phyloP scores from a whole-genome alignment of 2,329 filamentous ascomycete genomes.

The Colletotrichum sp. region DNA sequence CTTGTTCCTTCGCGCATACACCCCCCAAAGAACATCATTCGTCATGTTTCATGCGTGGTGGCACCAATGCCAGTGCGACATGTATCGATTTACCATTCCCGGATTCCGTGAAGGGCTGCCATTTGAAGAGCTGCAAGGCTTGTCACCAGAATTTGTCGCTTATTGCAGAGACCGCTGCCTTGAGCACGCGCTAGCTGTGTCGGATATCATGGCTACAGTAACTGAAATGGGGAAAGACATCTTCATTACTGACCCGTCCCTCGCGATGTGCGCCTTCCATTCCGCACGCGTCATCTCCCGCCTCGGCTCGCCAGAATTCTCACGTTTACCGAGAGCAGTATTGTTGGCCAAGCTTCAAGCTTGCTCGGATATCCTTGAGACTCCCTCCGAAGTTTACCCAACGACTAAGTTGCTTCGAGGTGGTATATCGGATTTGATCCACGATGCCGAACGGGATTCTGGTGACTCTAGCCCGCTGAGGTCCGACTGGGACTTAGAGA shows the following conservation, averaged over 20 bases:
- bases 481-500: conserved; percentile 6
- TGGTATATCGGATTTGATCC: conserved; percentile 7
- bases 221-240: conserved; percentile 1
- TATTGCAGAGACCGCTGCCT: conserved; percentile 9
- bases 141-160: background rate
- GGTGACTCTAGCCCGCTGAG: background rate
- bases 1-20: conserved; percentile 25
- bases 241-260: conserved; percentile 8
- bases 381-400: conserved; percentile 4
- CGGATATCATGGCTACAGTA: background rate
- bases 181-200: conserved; percentile 8
- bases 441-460: conserved; percentile 3
- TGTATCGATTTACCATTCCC: conserved; percentile 26
- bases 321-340: background rate
- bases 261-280: conserved; percentile 17
- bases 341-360: background rate
- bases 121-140: background rate
- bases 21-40: conserved; percentile 23
- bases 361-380: conserved; percentile 1
- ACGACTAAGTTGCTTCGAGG: conserved; percentile 3
- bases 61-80: conserved; percentile 29
- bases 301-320: background rate
- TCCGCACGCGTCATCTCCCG: conserved; percentile 12
- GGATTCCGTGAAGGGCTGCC: conserved; percentile 13
- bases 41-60: conserved; percentile 30